Evolutionary conservation across 1,284 basidiomycete genomes (phyloP), one percentile per base, ranked within the genome.

Genomic region (Volvariella volvacea): DNA sequence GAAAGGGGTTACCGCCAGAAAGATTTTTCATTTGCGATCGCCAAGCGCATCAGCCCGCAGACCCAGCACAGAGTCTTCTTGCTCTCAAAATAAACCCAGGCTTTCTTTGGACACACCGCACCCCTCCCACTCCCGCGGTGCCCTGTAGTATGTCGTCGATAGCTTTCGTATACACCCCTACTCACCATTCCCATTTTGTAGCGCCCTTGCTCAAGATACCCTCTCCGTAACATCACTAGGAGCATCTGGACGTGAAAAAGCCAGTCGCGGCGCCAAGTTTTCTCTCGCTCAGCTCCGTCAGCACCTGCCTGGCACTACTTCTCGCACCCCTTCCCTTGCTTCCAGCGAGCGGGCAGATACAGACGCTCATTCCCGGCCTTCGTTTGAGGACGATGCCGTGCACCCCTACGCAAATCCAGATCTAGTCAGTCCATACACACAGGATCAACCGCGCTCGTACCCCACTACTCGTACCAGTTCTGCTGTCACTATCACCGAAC

Each of bases 321-420:
- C 55, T 46, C 44, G 55, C 42, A 41, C 39, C 22, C 28, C 44
- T 14, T 51, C 48, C 7, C 9, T 30, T 15, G 45, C 51, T 33
- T 52, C 57, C 16, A 55, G 54, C 14, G 25, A 28, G 25, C 25
- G 6, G 12, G 12, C 25, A 6, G 25, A 28, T 12, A 28, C 12
- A 6, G 25, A 28, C 25, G 12, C 12, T 28, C 25, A 28, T 28
- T 6, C 25, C 6, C 25, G 25, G 25, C 6, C 25, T 28, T 28
- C n/a, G 8, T 20, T 7, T 20, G 4, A 6, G 7, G 34, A 36
- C 34, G 34, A 36, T 20, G 14, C 34, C 30, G 55, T 71, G 32
- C 84, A 88, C 62, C 86, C 86, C 31, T 88, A 87, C 55, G 86
- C 85, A 43, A 86, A 88, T 52, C 83, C 86, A 4, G 80, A 86